A percentile compares a stretch with the other conserved stretches of the same genome.
These are phyloP conservation scores for Centaurea solstitialis DNA, from an alignment of 129 eudicot genomes.

Conservation along the genomic window DNA sequence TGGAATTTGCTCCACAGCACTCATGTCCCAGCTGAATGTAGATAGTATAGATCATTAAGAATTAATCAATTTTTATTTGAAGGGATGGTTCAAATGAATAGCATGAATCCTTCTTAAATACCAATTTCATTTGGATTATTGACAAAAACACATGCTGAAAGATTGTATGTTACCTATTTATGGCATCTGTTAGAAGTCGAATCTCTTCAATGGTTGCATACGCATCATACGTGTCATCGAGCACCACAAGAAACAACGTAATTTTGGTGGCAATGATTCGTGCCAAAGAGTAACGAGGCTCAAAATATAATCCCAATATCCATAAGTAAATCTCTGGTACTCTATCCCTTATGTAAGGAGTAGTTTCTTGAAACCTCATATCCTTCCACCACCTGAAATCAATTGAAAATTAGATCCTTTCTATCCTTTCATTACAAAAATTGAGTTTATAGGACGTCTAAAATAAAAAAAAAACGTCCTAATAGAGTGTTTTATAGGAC, in stretches of 20 bases:
- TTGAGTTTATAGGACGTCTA: no score
- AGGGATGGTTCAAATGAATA: not conserved
- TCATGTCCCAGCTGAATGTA: constrained; percentile 33
- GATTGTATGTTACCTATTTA: constrained; percentile 16
- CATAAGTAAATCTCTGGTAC: constrained; percentile 41
- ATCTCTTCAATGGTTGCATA: constrained; percentile 37
- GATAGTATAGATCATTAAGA: not conserved
- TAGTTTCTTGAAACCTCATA: constrained; percentile 28
- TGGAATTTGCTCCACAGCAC: constrained; percentile 31
- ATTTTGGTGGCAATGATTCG: constrained; percentile 34
- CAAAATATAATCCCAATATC: constrained; percentile 40
- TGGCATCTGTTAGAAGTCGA: constrained; percentile 28
- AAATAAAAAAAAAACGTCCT: no score
- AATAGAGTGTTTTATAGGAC: no score
- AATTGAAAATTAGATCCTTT: no score
- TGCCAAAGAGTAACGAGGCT: constrained; percentile 37
- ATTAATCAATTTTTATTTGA: not conserved
- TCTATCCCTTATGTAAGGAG: constrained; percentile 39
- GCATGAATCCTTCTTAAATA: not conserved
- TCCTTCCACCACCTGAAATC: constrained; percentile 44
- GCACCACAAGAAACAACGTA: constrained; percentile 24
- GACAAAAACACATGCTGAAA: not conserved
- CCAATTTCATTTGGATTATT: not conserved
- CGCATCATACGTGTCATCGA: constrained; percentile 45
- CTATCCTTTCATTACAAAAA: no score